Conservation (phyloP, 345 rosid genomes). For the Salix suchowensis region DNA sequence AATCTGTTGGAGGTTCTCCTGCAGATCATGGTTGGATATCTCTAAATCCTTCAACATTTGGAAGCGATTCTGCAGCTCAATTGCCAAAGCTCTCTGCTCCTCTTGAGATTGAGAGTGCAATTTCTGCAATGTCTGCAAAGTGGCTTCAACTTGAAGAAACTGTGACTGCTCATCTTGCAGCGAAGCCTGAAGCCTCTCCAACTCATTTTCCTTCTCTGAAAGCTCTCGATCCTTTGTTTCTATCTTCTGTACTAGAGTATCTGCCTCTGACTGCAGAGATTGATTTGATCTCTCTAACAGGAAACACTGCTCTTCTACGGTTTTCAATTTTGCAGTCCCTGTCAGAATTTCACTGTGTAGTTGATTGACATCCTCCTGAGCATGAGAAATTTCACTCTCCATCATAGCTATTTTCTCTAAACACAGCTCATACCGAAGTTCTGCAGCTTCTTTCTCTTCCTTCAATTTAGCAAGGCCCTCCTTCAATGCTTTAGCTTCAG, state of each 20-base stretch:
- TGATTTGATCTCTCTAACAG: conserved; percentile 61
- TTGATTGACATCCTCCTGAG: conserved; percentile 23
- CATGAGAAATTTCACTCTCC: conserved; percentile 21
- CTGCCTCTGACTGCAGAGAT: conserved; percentile 26
- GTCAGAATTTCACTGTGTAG: conserved; percentile 18
- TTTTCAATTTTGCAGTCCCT: conserved; percentile 19
- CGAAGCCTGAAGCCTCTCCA: conserved; percentile 24
- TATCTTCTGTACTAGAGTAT: conserved; percentile 19
- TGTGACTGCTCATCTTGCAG: conserved; percentile 61
- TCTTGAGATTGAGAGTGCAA: conserved; percentile 33
- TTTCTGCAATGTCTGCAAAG: conserved; percentile 41
- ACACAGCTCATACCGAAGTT: conserved; percentile 20
- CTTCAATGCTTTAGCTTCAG: conserved; percentile 18
- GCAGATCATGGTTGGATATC: conserved; percentile 34
- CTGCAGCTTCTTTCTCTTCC: conserved; percentile 22
- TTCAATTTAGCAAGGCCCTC: conserved; percentile 19
- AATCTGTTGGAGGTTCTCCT: conserved; percentile 47
- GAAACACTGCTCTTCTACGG: conserved; percentile 22
- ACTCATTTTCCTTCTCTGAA: conserved; percentile 41
- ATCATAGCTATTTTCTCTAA: conserved; percentile 16
- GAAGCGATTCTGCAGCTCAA: conserved; percentile 22
- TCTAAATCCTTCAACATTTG: conserved; percentile 28
- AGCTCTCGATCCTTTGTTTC: conserved; percentile 63
- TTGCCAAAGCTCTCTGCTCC: conserved; percentile 27
- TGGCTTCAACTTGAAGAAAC: conserved; percentile 54